Evolutionary conservation across 208 protist genomes (phyloP).

Genomic region (Porcisia hertigi): DNA sequence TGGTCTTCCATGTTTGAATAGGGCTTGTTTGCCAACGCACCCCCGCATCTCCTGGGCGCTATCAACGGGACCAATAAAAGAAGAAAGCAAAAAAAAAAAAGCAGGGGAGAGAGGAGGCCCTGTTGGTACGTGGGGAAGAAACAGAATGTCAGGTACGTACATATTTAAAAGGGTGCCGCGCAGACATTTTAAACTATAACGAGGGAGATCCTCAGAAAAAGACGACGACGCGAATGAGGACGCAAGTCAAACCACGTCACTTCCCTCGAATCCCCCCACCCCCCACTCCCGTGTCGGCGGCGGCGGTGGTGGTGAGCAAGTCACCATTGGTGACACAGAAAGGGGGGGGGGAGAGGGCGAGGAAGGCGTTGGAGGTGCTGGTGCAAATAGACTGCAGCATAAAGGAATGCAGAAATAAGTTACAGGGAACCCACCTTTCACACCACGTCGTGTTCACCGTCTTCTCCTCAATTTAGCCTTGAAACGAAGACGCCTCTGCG

Average conservation of each 20-base stretch:
- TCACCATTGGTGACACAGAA: background rate
- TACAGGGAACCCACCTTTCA: too few species aligned
- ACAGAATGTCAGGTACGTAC: background rate
- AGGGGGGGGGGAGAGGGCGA: background rate
- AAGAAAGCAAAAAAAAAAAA: background rate
- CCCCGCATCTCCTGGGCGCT: background rate
- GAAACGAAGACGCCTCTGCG: conserved; percentile 56
- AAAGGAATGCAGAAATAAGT: background rate
- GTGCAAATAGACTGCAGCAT: background rate
- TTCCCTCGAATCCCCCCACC: background rate
- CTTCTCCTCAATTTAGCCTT: conserved; percentile 9
- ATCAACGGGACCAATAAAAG: background rate
- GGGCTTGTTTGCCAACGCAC: background rate
- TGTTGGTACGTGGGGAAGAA: conserved; percentile 1
- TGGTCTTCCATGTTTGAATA: background rate
- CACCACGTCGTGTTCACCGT: too few species aligned
- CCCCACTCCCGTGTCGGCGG: background rate
- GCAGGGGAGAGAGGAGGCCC: background rate
- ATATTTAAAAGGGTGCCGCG: background rate
- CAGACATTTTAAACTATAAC: background rate
- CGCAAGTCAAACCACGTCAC: background rate
- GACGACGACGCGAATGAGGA: background rate
- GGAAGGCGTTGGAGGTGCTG: background rate
- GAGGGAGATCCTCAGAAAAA: background rate
- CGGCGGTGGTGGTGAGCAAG: background rate